Evolutionary conservation across 768 basidiomycete species (phyloP).

Genomic region (Auricularia auricula-judae): DNA sequence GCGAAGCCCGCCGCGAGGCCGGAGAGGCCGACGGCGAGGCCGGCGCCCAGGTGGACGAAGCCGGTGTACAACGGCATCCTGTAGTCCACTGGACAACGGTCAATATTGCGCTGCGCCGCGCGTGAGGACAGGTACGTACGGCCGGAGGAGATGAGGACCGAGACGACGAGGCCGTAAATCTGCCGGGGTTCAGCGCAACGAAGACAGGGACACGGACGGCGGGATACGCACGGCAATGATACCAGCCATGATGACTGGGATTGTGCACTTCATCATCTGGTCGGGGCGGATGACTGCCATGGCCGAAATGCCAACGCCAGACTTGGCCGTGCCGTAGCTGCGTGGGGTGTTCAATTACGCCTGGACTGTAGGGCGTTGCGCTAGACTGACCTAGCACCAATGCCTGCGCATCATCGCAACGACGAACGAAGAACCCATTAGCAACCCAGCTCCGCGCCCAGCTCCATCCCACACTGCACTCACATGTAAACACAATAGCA

Average conservation of each 20-base stretch:
- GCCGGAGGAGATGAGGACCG: constrained; percentile 85
- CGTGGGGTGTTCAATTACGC: neutral
- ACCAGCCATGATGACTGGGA: constrained; percentile 99
- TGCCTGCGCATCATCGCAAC: constrained; percentile 35
- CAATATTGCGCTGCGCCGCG: neutral
- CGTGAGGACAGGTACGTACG: constrained; percentile 40
- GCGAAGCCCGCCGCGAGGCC: constrained; percentile 97
- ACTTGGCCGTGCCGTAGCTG: constrained; percentile 98
- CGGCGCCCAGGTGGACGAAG: constrained; percentile 89
- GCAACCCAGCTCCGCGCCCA: neutral
- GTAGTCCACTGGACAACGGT: constrained; percentile 39
- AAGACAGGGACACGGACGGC: neutral
- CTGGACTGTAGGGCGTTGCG: too few species aligned
- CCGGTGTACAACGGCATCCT: constrained; percentile 88
- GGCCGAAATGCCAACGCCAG: constrained; percentile 93
- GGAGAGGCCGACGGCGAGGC: constrained; percentile 67
- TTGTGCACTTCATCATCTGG: constrained; percentile 95
- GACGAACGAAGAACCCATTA: neutral
- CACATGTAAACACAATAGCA: constrained; percentile 96
- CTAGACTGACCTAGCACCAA: constrained; percentile 65
- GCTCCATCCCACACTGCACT: constrained; percentile 20
- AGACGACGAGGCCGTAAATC: constrained; percentile 98
- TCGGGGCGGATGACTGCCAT: constrained; percentile 97
- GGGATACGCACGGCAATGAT: constrained; percentile 82
- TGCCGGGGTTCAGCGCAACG: constrained; percentile 17